phyloP scores from a whole-genome alignment of 2,329 filamentous ascomycete species.

The Ampelomyces quisqualis region DNA sequence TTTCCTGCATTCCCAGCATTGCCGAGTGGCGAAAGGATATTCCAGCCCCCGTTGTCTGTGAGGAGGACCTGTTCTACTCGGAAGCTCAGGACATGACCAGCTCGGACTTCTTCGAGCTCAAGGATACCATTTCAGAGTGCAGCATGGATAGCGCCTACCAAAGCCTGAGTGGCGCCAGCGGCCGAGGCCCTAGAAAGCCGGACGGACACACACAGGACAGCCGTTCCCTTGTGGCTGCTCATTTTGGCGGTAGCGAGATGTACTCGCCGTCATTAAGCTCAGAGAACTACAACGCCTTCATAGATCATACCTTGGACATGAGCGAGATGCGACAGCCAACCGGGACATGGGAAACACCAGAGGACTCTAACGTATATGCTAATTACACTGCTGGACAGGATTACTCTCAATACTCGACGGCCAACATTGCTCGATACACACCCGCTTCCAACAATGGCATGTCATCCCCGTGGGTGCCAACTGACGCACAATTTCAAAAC shows the following conservation, averaged over 20 bases:
- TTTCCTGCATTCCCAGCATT: constrained; percentile 43
- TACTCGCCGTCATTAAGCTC: constrained; percentile 43
- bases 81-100: constrained; percentile 40
- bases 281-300: constrained; percentile 37
- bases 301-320: constrained; percentile 36
- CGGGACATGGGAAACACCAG: constrained; percentile 36
- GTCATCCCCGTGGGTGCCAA: constrained; percentile 25
- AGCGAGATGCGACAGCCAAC: constrained; percentile 36
- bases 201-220: constrained; percentile 36
- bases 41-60: constrained; percentile 34
- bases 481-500: constrained; percentile 30
- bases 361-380: constrained; percentile 38
- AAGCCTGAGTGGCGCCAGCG: constrained; percentile 43
- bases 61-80: constrained; percentile 40
- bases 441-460: constrained; percentile 21
- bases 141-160: constrained; percentile 49
- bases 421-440: constrained; percentile 27
- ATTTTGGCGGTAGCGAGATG: constrained; percentile 34
- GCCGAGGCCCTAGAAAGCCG: constrained; percentile 30
- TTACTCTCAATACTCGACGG: constrained; percentile 30
- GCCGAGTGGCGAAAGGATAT: constrained; percentile 47
- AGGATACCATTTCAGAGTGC: constrained; percentile 44
- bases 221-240: constrained; percentile 30
- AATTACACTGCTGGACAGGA: constrained; percentile 44
- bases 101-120: constrained; percentile 38